These are phyloP conservation scores for Ambrosia trifida DNA, from an alignment of 129 eudicot genomes.

Conservation along the genomic window DNA sequence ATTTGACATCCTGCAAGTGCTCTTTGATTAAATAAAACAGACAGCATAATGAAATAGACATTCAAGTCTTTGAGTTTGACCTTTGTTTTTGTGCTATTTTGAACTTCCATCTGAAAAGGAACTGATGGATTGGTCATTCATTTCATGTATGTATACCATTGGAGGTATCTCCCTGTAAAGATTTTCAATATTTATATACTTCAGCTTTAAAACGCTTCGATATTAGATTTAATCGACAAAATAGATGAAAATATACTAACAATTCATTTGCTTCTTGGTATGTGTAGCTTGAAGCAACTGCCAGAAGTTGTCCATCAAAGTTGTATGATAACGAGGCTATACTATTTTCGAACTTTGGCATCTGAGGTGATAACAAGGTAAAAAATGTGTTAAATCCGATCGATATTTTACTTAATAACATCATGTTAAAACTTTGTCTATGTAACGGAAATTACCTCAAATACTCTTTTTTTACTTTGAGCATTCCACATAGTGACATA, in stretches of 20 bases:
- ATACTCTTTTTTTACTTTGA: slow-evolving; percentile 61
- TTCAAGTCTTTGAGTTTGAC: slow-evolving; percentile 12
- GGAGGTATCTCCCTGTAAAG: slow-evolving; percentile 73
- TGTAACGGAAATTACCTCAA: slow-evolving; percentile 50
- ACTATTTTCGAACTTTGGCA: slow-evolving; percentile 70
- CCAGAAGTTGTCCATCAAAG: slow-evolving; percentile 63
- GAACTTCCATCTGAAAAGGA: slow-evolving; percentile 50
- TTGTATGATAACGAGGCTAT: slow-evolving; percentile 81
- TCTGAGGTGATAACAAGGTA: slow-evolving; percentile 49
- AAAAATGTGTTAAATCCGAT: slow-evolving; percentile 17
- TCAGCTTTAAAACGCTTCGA: background rate
- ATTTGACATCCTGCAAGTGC: slow-evolving; percentile 8
- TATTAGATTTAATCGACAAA: background rate
- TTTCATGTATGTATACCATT: slow-evolving; percentile 63
- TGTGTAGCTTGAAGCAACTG: slow-evolving; percentile 82
- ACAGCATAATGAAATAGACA: slow-evolving; percentile 1
- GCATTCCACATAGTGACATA: slow-evolving; percentile 84
- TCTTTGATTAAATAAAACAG: background rate
- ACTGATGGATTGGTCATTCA: slow-evolving; percentile 37
- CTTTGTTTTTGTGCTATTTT: slow-evolving; percentile 31
- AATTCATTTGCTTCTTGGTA: slow-evolving; percentile 79
- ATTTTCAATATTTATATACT: background rate
- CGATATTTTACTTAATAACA: background rate
- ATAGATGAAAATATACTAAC: slow-evolving; percentile 38
- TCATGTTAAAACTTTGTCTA: background rate